phyloP scores from a whole-genome alignment of 1,139 yeast species.

The Chernovozyma aurita region DNA sequence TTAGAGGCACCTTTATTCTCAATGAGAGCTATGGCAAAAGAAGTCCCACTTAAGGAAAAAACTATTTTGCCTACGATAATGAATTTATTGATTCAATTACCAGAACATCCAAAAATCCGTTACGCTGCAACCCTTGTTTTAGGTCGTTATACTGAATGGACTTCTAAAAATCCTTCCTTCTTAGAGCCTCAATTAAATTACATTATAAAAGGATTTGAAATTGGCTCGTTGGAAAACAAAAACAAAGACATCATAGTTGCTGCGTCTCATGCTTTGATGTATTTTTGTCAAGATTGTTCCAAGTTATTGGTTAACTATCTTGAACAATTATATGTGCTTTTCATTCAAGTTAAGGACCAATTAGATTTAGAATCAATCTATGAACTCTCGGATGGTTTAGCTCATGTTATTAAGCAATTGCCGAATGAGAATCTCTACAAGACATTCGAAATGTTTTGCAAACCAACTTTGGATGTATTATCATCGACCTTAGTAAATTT shows the following conservation, averaged over 20 bases:
- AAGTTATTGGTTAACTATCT: constrained; percentile 59
- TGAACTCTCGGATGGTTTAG: constrained; percentile 87
- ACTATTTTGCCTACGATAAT: constrained; percentile 73
- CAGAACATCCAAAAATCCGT: constrained; percentile 82
- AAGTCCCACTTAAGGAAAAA: constrained; percentile 66
- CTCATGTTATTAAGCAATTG: constrained; percentile 69
- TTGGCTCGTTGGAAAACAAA: constrained; percentile 9
- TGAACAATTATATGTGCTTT: constrained; percentile 74
- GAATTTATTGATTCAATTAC: constrained; percentile 64
- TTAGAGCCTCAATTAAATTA: constrained; percentile 81
- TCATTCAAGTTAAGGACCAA: constrained; percentile 52
- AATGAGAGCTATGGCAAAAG: constrained; percentile 93
- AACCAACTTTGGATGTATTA: constrained; percentile 58
- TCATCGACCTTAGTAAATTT: constrained; percentile 15
- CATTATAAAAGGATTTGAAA: constrained; percentile 68
- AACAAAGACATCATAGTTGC: constrained; percentile 65
- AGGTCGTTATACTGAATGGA: constrained; percentile 96
- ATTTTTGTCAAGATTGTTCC: constrained; percentile 90
- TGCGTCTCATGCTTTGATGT: constrained; percentile 91
- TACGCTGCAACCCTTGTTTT: constrained; percentile 90
- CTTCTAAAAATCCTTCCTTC: constrained; percentile 76
- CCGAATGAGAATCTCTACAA: constrained; percentile 31
- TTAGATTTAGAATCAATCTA: constrained; percentile 68
- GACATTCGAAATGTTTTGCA: constrained; percentile 52
- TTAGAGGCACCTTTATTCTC: constrained; percentile 89